Percentiles rank a stretch among this genome's conserved stretches.
These are phyloP conservation scores for Plasmodium falciparum DNA, from an alignment of 169 alveolate genomes.

Conservation along the genomic window DNA sequence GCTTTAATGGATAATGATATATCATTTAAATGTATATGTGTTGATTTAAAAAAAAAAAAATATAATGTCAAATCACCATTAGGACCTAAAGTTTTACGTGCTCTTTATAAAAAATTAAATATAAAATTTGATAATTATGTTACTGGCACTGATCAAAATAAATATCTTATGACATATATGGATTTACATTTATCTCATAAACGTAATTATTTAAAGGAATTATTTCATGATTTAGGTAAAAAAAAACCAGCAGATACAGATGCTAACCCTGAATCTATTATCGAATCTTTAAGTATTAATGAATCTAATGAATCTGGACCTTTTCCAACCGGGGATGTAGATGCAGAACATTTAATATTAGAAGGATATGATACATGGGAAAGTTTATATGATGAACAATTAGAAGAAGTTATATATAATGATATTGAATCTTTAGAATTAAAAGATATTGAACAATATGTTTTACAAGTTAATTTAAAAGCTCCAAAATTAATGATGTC, in stretches of 20 bases:
- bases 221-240: constrained; percentile 15
- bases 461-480: constrained; percentile 27
- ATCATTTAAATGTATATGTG: constrained; percentile 54
- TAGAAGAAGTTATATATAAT: constrained; percentile 24
- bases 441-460: constrained; percentile 2
- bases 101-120: constrained; percentile 23
- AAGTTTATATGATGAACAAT: not conserved
- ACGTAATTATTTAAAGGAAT: not conserved
- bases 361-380: constrained; percentile 17
- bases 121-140: constrained; percentile 3
- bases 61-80: constrained; percentile 11
- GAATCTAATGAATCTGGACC: not conserved
- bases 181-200: constrained; percentile 10
- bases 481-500: constrained; percentile 29
- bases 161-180: constrained; percentile 5
- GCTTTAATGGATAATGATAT: not conserved
- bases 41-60: constrained; percentile 20
- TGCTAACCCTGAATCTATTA: constrained; percentile 23
- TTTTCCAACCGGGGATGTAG: not conserved
- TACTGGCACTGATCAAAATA: not conserved
- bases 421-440: constrained; percentile 16
- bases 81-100: constrained; percentile 2
- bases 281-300: not conserved
- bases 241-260: constrained; percentile 17
- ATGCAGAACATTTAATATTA: not conserved